Evolutionary conservation across 169 alveolate species (phyloP).

Genomic region (Plasmodium reichenowi): DNA sequence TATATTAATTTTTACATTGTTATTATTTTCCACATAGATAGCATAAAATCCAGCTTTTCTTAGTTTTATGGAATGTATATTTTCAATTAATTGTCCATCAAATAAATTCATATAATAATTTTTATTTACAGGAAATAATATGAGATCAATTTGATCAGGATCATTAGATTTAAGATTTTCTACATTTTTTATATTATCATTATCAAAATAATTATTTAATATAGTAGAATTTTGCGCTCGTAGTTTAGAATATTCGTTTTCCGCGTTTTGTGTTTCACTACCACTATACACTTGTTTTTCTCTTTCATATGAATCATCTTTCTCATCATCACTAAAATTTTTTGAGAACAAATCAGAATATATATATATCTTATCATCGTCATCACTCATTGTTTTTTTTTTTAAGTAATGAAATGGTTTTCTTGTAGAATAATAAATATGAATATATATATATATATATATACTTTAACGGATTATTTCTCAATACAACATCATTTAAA

Average conservation of each 20-base stretch:
- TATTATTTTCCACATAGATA: slow-evolving; percentile 48
- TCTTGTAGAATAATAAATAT: background rate
- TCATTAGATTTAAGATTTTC: background rate
- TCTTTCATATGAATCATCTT: slow-evolving; percentile 8
- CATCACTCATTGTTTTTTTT: slow-evolving; percentile 34
- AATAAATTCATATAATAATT: slow-evolving; percentile 22
- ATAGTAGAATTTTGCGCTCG: slow-evolving; percentile 68
- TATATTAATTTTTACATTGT: slow-evolving; percentile 16
- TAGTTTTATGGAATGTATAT: slow-evolving; percentile 35
- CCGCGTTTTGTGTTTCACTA: slow-evolving; percentile 24
- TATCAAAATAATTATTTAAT: slow-evolving; percentile 48
- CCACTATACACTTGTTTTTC: slow-evolving; percentile 10
- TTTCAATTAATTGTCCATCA: slow-evolving; percentile 39
- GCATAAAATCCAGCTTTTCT: slow-evolving; percentile 58
- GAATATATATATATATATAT: background rate
- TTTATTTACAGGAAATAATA: slow-evolving; percentile 38
- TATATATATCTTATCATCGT: slow-evolving; percentile 42
- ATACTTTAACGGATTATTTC: background rate
- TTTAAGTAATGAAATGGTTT: background rate
- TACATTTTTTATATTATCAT: slow-evolving; percentile 3
- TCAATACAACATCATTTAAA: slow-evolving; percentile 5
- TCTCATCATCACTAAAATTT: slow-evolving; percentile 40
- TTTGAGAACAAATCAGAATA: slow-evolving; percentile 30
- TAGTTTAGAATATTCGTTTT: slow-evolving; percentile 58
- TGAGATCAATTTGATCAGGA: slow-evolving; percentile 5